Base-by-base conservation (phyloP, 768 basidiomycete species). In the Cystofilobasidium bisporidii region DNA sequence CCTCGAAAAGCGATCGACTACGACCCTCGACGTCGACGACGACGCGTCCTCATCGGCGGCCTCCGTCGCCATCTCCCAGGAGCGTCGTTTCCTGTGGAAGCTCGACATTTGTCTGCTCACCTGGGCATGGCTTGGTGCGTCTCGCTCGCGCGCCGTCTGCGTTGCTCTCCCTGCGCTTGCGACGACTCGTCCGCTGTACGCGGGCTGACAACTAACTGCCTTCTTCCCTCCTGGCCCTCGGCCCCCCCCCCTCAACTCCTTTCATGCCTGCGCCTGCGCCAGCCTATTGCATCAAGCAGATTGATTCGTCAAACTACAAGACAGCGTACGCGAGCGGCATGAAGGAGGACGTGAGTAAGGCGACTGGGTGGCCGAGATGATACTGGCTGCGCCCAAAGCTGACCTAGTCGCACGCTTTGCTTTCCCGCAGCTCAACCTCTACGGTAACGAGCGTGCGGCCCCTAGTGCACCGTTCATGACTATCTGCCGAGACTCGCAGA, bases 291-390 rank as follows among this genome's bases (percentile, higher is more conserved):
- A 4, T 50, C 59, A 36, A 70, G 69, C 65, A 63, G 53, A 62
- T 73, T 18, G 71, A 73, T 38, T 63, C 65, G 1, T 63, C 50
- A n/a, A 72, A 72, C 62, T 72, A 71, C 69, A 72, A 71, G 57
- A 69, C 64, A 17, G 72, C 72, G 5, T 73, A 72, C 58, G 69
- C 65, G 6, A 67, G 69, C 3, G 73, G 73, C 2, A 73, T 72
- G 71, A 73, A 71, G 50, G 71, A 73, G 47, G 71, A 70, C 45
- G 71, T 72, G 58, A 18, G 70, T 66, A n/a, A n/a, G 1, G 24
- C 18, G 17, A 32, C 3, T 33, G n/a, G n/a, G n/a, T n/a, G n/a
- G n/a, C n/a, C n/a, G n/a, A n/a, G n/a, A n/a, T n/a, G n/a, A n/a
- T n/a, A 47, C 50, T 63, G 9, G 26, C 43, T 32, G 43, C 12